These are phyloP conservation scores for Malassezia globosa DNA, from an alignment of 1,284 basidiomycete genomes.

Conservation along the genomic window DNA sequence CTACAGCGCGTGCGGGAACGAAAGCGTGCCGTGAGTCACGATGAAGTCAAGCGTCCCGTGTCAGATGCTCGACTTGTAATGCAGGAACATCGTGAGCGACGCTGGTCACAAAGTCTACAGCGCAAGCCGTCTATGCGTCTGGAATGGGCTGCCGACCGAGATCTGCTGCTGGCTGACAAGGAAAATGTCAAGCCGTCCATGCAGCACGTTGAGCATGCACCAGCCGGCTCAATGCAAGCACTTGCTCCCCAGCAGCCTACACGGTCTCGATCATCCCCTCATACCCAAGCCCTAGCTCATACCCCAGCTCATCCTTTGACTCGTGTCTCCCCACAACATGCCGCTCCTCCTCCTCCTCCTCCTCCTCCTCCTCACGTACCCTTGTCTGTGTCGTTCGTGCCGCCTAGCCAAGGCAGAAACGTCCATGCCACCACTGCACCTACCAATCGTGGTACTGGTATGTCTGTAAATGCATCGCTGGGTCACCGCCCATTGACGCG, in stretches of 20 bases:
- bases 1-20: constrained; percentile 1
- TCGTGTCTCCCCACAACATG: too few relatives aligned
- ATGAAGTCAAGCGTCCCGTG: constrained; percentile 8
- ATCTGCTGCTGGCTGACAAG: constrained; percentile 2
- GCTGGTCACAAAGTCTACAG: constrained; percentile 8
- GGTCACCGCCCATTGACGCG: neutral
- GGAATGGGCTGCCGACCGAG: constrained; percentile 32
- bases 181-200: neutral
- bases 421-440: too few relatives aligned
- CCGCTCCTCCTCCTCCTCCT: too few relatives aligned
- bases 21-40: constrained; percentile 3
- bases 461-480: too few relatives aligned
- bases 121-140: constrained; percentile 21
- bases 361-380: neutral
- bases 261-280: neutral
- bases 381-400: too few relatives aligned
- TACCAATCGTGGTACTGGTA: too few relatives aligned
- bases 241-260: neutral
- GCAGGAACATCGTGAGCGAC: constrained; percentile 12
- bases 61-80: constrained; percentile 27
- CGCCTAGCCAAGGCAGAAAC: too few relatives aligned
- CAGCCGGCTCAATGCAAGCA: neutral
- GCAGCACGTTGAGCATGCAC: constrained; percentile 2
- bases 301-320: too few relatives aligned
- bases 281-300: too few relatives aligned